These are phyloP conservation scores for Boletales sp. DNA, from an alignment of 768 basidiomycete genomes.

Conservation along the genomic window DNA sequence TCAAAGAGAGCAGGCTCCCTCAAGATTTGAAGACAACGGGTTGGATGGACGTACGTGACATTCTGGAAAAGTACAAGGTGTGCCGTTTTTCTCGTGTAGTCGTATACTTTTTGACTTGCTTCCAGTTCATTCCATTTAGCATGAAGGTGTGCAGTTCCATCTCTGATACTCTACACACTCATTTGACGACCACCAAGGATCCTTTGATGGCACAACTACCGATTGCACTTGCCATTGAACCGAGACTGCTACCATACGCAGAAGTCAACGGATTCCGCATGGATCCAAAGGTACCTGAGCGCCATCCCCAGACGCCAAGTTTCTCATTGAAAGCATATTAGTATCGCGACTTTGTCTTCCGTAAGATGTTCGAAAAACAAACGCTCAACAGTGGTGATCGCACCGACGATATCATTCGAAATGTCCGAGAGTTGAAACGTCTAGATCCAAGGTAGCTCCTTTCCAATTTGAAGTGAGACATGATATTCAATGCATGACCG, in stretches of 20 bases:
- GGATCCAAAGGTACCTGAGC: conserved; percentile 61
- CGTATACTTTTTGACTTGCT: conserved; percentile 13
- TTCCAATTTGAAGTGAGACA: not conserved
- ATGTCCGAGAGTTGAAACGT: conserved; percentile 68
- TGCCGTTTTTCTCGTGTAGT: conserved; percentile 5
- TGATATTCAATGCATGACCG: conserved; percentile 3
- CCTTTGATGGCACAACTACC: conserved; percentile 77
- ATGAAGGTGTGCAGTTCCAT: conserved; percentile 46
- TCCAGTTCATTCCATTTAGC: conserved; percentile 75
- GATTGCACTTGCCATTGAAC: conserved; percentile 73
- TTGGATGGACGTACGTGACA: conserved; percentile 62
- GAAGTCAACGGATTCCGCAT: conserved; percentile 72
- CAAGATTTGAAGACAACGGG: conserved; percentile 52
- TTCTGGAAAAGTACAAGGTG: conserved; percentile 70
- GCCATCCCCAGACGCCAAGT: not conserved
- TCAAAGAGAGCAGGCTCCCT: conserved; percentile 69
- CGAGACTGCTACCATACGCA: conserved; percentile 67
- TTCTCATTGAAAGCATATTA: conserved; percentile 27
- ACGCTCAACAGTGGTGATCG: conserved; percentile 46
- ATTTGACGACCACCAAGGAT: conserved; percentile 43
- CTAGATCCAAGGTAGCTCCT: conserved; percentile 60
- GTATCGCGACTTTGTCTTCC: conserved; percentile 86
- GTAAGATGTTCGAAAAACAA: conserved; percentile 75
- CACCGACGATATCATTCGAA: conserved; percentile 60
- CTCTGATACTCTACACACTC: not conserved